These are phyloP conservation scores for Neodidymelliopsis sp. DNA, from an alignment of 2,329 filamentous ascomycete species.

Conservation along the genomic window DNA sequence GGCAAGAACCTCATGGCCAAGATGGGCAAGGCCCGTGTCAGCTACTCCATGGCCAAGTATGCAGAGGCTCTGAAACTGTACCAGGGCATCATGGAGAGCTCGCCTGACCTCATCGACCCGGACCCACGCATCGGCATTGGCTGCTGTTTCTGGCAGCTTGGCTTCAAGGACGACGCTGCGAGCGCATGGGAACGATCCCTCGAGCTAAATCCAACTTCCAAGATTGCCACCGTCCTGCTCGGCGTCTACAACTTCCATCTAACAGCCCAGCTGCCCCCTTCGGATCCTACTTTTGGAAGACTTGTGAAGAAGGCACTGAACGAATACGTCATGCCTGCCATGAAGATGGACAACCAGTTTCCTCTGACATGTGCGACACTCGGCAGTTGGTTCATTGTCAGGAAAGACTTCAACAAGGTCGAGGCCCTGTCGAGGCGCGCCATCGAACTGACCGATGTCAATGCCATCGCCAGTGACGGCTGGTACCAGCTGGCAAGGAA, in stretches of 20 bases:
- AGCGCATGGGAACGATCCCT: conserved; percentile 87
- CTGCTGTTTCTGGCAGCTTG: conserved; percentile 96
- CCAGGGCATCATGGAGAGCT: conserved; percentile 84
- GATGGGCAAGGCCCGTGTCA: conserved; percentile 85
- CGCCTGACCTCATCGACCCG: conserved; percentile 87
- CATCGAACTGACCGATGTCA: conserved; percentile 94
- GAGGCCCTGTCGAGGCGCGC: conserved; percentile 89
- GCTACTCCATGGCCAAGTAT: conserved; percentile 87
- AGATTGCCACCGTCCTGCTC: conserved; percentile 87
- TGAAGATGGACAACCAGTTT: conserved; percentile 90
- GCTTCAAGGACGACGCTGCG: conserved; percentile 91
- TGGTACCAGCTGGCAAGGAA: conserved; percentile 95
- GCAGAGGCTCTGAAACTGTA: conserved; percentile 83
- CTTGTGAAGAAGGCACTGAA: conserved; percentile 95
- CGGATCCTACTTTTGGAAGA: conserved; percentile 82
- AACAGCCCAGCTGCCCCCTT: conserved; percentile 81
- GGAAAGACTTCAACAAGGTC: conserved; percentile 80
- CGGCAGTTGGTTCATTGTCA: conserved; percentile 85
- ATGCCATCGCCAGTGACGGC: conserved; percentile 94
- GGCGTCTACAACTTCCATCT: conserved; percentile 89
- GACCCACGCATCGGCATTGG: conserved; percentile 96
- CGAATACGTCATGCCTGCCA: conserved; percentile 90
- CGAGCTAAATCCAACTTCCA: conserved; percentile 83
- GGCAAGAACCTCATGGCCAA: conserved; percentile 91
- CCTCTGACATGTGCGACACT: conserved; percentile 92